These are phyloP conservation scores for Solanum bukasovii DNA, from an alignment of 257 asterid genomes.

Conservation along the genomic window DNA sequence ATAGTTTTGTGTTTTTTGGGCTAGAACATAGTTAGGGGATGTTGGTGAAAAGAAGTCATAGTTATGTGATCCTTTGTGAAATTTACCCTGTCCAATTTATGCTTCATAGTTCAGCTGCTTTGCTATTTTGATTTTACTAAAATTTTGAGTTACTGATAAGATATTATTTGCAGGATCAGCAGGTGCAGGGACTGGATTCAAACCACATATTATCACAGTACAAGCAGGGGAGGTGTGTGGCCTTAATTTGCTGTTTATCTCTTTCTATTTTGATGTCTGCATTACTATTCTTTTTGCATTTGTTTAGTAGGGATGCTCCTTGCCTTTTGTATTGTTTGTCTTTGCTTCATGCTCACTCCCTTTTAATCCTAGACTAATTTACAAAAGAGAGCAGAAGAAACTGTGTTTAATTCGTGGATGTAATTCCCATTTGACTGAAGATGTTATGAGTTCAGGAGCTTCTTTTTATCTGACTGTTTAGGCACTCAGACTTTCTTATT, in stretches of 20 bases:
- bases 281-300: neutral
- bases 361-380: neutral
- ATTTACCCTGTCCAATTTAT: neutral
- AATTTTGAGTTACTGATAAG: neutral
- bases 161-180: conserved; percentile 8
- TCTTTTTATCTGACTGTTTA: neutral
- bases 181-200: conserved; percentile 6
- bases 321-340: neutral
- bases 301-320: neutral
- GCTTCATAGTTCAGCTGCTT: neutral
- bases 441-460: neutral
- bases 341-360: neutral
- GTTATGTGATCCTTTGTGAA: neutral
- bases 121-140: neutral
- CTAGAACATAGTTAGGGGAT: neutral
- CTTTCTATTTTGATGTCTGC: neutral
- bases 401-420: neutral
- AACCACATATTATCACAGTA: conserved; percentile 6
- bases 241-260: neutral
- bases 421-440: neutral
- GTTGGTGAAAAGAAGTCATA: neutral
- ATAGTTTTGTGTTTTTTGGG: neutral
- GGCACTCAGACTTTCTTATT: neutral
- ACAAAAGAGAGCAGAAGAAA: neutral
- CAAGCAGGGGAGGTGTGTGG: conserved; percentile 14